Conservation (phyloP, 192 early-diverging fungal genomes). For the Coemansia sp. region DNA sequence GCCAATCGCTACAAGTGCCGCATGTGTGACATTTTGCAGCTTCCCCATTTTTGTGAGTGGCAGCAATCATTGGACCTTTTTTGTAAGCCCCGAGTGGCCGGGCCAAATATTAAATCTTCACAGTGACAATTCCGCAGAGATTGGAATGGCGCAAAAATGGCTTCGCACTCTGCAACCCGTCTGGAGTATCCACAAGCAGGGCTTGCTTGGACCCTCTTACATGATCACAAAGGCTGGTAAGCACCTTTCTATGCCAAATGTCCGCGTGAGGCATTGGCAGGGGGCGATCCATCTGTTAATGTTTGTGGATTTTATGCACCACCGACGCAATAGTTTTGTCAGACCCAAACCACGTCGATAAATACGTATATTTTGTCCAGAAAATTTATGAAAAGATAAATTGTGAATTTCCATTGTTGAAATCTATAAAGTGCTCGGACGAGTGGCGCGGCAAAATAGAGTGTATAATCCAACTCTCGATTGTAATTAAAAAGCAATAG, state of each 20-base stretch:
- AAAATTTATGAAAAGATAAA: background rate
- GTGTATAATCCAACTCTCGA: background rate
- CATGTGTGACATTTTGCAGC: background rate
- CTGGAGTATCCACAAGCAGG: background rate
- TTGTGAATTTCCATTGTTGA: no score
- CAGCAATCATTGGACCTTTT: conserved; percentile 6
- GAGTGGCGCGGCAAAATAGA: background rate
- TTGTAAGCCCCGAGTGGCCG: background rate
- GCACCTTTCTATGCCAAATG: background rate
- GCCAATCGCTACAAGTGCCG: background rate
- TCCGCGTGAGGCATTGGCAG: background rate
- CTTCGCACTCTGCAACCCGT: background rate
- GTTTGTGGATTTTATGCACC: background rate
- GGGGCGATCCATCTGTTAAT: background rate
- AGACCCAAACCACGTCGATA: background rate
- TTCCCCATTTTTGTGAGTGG: no score
- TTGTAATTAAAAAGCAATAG: conserved; percentile 1
- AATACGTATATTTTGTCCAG: background rate
- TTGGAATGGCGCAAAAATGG: background rate
- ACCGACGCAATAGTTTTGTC: background rate
- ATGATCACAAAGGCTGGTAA: background rate
- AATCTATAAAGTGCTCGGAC: no score
- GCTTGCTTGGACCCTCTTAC: background rate
- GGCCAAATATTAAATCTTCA: background rate
- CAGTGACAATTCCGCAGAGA: background rate